Base-by-base conservation (phyloP, 345 rosid genomes). In the Aquilaria yunnanensis region DNA sequence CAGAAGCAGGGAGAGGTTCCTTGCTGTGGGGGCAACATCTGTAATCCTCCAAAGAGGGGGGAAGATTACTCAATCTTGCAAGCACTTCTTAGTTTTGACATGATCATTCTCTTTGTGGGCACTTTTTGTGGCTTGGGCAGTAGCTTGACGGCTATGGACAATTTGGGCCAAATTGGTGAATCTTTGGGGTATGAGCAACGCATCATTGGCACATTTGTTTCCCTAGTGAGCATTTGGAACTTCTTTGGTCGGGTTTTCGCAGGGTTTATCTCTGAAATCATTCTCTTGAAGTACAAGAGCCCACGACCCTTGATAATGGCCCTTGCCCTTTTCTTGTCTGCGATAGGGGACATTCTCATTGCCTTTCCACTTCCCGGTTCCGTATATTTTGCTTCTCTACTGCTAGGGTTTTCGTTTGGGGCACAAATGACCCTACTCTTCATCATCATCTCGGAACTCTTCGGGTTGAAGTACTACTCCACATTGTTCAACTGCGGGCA, bases 181-280 rank as follows among this genome's bases (percentile, higher is more conserved):
- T 79, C 92, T 4, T 67, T 83, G 1, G 74, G 78, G 10, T 85
- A 85, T 58, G 82, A 82, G 8, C 66, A 56, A n/a, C 60, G 14
- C 30, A 77, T 77, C 71, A 74, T 55, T 1, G 69, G 78, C 43
- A 79, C 86, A 6, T 77, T 83, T 23, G 84, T 85, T 2, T 85
- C 92, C 7, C 77, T 83, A 0, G 86, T 85, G 2, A 85, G 92
- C 66, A 81, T 85, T 23, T 85, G 88, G 92, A 85, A 85, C 57
- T 85, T 72, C 49, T 70, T 81, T 0, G 92, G 88, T 5, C 64
- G 88, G 29, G 88, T 85, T 1, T 63, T 29, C 0, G 51, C 90
- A 0, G 88, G 88, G 16, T 85, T 85, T 49, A 72, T 33, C 34
- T 85, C 92, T 0, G 89, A 86, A 56, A 69, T 74, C 60, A 12